These are phyloP conservation scores for Botrytis tulipae DNA, from an alignment of 2,329 filamentous ascomycete genomes.

Conservation along the genomic window DNA sequence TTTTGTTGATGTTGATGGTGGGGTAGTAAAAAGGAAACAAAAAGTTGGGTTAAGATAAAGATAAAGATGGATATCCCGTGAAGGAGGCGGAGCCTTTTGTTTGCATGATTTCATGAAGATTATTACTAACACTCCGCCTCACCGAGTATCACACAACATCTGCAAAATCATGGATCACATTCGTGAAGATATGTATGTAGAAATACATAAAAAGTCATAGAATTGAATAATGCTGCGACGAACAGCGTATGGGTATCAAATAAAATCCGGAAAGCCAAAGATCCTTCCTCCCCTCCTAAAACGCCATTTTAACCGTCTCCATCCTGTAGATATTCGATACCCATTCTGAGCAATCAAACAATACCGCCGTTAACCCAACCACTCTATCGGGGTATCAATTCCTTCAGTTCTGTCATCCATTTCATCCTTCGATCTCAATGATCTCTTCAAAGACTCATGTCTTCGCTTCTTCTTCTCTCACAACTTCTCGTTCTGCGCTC, in stretches of 20 bases:
- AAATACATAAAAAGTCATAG: not conserved
- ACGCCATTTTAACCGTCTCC: constrained; percentile 11
- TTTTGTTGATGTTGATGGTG: not conserved
- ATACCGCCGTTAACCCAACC: not conserved
- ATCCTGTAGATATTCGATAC: not conserved
- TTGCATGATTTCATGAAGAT: too few relatives aligned
- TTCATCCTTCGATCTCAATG: constrained; percentile 9
- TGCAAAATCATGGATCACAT: not conserved
- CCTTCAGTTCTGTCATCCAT: not conserved
- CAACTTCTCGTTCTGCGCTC: constrained; percentile 29
- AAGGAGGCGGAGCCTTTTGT: not conserved
- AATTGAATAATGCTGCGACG: constrained; percentile 8
- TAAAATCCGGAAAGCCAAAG: constrained; percentile 12
- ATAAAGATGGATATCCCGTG: not conserved
- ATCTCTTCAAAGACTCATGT: constrained; percentile 8
- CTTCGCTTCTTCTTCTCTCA: constrained; percentile 29
- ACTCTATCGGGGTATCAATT: not conserved
- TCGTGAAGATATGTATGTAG: not conserved
- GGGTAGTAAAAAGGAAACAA: not conserved
- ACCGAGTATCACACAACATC: not conserved
- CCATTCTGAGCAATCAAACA: not conserved
- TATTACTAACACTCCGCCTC: not conserved
- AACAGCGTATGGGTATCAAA: constrained; percentile 20
- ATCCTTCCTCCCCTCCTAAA: not conserved
- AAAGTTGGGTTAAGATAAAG: not conserved